These are phyloP conservation scores for Bertia moriformis DNA, from an alignment of 2,329 filamentous ascomycete genomes.

Conservation along the genomic window DNA sequence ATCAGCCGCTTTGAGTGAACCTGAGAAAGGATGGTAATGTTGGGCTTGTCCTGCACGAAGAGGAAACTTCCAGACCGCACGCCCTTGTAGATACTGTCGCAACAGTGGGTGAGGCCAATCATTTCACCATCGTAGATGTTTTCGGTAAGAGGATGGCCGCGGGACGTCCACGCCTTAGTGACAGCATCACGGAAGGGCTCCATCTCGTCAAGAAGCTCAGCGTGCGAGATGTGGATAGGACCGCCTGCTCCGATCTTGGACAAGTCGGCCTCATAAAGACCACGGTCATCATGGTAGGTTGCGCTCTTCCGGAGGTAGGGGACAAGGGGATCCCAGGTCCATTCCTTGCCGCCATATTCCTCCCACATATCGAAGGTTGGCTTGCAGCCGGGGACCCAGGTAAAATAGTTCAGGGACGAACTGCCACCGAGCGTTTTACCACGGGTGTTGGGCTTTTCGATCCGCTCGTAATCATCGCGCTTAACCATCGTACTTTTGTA, in stretches of 20 bases:
- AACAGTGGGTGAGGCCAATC: slow-evolving; percentile 33
- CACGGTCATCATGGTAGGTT: slow-evolving; percentile 39
- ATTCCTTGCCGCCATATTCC: slow-evolving; percentile 57
- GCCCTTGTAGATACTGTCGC: slow-evolving; percentile 43
- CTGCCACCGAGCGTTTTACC: slow-evolving; percentile 44
- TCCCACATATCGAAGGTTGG: slow-evolving; percentile 53
- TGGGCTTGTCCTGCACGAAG: slow-evolving; percentile 34
- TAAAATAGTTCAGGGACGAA: slow-evolving; percentile 46
- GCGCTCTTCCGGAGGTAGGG: slow-evolving; percentile 39
- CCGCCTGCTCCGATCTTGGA: slow-evolving; percentile 34
- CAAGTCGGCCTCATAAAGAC: slow-evolving; percentile 26
- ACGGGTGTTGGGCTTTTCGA: slow-evolving; percentile 49
- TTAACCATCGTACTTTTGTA: slow-evolving; percentile 49
- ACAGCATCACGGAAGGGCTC: slow-evolving; percentile 32
- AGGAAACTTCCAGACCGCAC: slow-evolving; percentile 33
- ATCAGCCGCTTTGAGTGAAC: slow-evolving; percentile 35
- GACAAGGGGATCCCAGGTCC: slow-evolving; percentile 37
- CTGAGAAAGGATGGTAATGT: slow-evolving; percentile 32
- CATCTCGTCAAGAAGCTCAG: slow-evolving; percentile 35
- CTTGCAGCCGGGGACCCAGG: slow-evolving; percentile 43
- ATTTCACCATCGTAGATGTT: slow-evolving; percentile 41
- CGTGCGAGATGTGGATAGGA: slow-evolving; percentile 36
- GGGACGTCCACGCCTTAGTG: slow-evolving; percentile 34
- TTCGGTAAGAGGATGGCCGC: slow-evolving; percentile 31
- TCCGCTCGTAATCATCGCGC: slow-evolving; percentile 39